phyloP scores from a whole-genome alignment of 208 protist genomes.

The Wallacemonas rigidus region DNA sequence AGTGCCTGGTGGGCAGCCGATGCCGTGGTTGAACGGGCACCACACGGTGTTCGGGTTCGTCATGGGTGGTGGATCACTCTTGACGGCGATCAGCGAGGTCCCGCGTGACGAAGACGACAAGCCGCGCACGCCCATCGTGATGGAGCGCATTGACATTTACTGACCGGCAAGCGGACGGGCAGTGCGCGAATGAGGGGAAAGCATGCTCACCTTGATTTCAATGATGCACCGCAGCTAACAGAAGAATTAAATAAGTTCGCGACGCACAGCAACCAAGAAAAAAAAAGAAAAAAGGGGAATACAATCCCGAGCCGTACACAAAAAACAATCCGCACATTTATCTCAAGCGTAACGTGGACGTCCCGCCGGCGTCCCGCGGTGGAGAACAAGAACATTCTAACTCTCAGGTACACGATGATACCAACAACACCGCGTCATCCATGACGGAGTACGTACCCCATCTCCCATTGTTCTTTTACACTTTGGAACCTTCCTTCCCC shows the following conservation, averaged over 20 bases:
- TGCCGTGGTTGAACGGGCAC: slow-evolving; percentile 88
- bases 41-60: slow-evolving; percentile 96
- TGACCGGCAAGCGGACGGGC: background rate
- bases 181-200: no score
- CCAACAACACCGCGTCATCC: no score
- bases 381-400: background rate
- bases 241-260: no score
- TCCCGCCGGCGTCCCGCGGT: background rate
- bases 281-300: no score
- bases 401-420: no score
- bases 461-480: slow-evolving; percentile 14
- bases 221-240: no score
- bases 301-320: no score
- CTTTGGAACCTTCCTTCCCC: background rate
- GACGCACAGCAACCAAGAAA: no score
- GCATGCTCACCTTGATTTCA: no score
- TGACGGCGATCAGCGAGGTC: slow-evolving; percentile 51
- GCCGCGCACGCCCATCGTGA: slow-evolving; percentile 60
- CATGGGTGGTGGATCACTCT: slow-evolving; percentile 57
- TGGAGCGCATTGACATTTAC: slow-evolving; percentile 49
- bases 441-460: background rate
- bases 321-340: no score
- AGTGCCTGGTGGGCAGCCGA: slow-evolving; percentile 44
- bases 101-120: slow-evolving; percentile 46
- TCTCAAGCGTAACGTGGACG: no score